phyloP scores from a whole-genome alignment of 1,139 yeast species.

The Lodderomyces elongisporus region DNA sequence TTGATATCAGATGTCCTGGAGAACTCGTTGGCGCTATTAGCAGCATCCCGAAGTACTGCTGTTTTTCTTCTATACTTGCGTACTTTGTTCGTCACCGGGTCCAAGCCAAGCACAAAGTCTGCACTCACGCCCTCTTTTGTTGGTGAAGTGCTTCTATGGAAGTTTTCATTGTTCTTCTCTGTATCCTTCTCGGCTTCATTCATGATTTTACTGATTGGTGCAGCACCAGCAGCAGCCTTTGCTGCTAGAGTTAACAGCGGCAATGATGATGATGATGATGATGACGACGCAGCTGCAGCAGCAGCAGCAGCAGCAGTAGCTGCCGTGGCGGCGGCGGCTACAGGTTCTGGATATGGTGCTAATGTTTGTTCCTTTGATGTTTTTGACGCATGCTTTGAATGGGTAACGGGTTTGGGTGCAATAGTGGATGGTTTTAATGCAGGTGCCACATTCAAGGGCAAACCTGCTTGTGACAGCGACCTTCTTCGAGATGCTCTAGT shows the following conservation, averaged over 20 bases:
- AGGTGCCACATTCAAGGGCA: slow-evolving; percentile 4
- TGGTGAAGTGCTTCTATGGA: slow-evolving; percentile 2
- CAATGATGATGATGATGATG: not conserved
- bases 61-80: slow-evolving; percentile 17
- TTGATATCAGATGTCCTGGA: slow-evolving; percentile 8
- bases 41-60: slow-evolving; percentile 6
- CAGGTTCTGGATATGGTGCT: not conserved
- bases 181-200: slow-evolving; percentile 1
- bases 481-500: not conserved
- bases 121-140: slow-evolving; percentile 7
- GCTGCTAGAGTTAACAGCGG: not conserved
- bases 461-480: not conserved
- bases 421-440: slow-evolving; percentile 2
- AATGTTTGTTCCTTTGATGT: too few relatives aligned
- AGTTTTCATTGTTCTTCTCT: not conserved
- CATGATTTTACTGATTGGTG: slow-evolving; percentile 6
- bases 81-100: slow-evolving; percentile 28
- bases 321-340: slow-evolving; percentile 2
- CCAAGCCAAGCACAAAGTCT: slow-evolving; percentile 28
- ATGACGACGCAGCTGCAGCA: not conserved
- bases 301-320: not conserved
- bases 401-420: not conserved
- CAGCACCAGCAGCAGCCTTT: slow-evolving; percentile 1
- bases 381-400: too few relatives aligned
- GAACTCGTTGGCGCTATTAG: slow-evolving; percentile 6